phyloP scores from a whole-genome alignment of 495 filamentous ascomycete species.

The Elaphomyces granulatus region DNA sequence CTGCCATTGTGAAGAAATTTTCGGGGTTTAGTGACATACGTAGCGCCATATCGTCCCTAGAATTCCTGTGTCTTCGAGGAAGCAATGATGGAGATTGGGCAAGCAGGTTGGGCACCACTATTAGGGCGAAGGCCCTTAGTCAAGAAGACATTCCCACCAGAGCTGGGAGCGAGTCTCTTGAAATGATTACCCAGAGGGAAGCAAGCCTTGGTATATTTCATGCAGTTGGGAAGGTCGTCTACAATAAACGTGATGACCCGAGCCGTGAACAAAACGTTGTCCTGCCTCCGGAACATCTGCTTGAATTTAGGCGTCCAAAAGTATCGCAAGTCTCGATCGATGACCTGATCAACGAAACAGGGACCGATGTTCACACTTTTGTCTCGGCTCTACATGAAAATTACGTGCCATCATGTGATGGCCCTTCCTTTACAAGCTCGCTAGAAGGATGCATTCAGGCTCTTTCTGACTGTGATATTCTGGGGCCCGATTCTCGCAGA shows the following conservation, averaged over 20 bases:
- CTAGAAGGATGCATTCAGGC: slow-evolving; percentile 70
- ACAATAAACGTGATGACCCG: slow-evolving; percentile 64
- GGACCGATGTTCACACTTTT: slow-evolving; percentile 79
- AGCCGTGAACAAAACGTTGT: slow-evolving; percentile 11
- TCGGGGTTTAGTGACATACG: slow-evolving; percentile 81
- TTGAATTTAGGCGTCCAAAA: slow-evolving; percentile 45
- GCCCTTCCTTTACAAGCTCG: slow-evolving; percentile 39
- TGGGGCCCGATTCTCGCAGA: slow-evolving; percentile 36
- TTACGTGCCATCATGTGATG: slow-evolving; percentile 69
- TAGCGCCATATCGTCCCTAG: slow-evolving; percentile 74
- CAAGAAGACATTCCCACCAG: slow-evolving; percentile 40
- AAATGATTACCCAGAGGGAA: slow-evolving; percentile 70
- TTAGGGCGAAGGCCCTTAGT: slow-evolving; percentile 22
- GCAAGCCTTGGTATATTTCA: slow-evolving; percentile 86
- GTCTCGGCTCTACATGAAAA: slow-evolving; percentile 92
- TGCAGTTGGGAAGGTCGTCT: slow-evolving; percentile 84
- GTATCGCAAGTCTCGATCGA: slow-evolving; percentile 58
- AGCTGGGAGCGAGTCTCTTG: slow-evolving; percentile 56
- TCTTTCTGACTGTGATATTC: slow-evolving; percentile 74
- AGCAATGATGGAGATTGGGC: slow-evolving; percentile 50
- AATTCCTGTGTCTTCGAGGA: slow-evolving; percentile 74
- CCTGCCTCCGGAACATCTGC: slow-evolving; percentile 37
- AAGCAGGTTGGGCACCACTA: slow-evolving; percentile 23
- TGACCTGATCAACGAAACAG: slow-evolving; percentile 70
- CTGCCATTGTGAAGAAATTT: slow-evolving; percentile 55